Evolutionary conservation across 192 early-diverging fungal species (phyloP).

Genomic region (Physocladia obscura): DNA sequence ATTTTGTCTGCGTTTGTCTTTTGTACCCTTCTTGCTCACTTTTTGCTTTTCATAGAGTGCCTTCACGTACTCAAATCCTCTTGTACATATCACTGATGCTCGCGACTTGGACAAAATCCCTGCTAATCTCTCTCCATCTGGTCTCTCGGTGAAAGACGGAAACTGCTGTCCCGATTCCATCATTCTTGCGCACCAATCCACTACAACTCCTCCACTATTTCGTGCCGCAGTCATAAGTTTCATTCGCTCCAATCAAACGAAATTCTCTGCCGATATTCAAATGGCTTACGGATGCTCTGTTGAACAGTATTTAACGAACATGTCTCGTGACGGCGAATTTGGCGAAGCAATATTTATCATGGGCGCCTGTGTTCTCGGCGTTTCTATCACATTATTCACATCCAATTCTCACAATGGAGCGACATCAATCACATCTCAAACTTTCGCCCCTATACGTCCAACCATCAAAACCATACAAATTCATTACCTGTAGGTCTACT

Average conservation of each 20-base stretch:
- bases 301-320: constrained; percentile 1
- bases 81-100: too few relatives aligned
- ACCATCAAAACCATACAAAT: too few relatives aligned
- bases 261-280: not conserved
- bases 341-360: constrained; percentile 11
- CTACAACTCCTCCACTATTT: not conserved
- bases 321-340: constrained; percentile 4
- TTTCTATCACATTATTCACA: not conserved
- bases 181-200: not conserved
- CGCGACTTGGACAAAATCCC: too few relatives aligned
- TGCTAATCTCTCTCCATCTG: too few relatives aligned
- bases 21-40: too few relatives aligned
- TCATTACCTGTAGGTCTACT: too few relatives aligned
- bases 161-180: not conserved
- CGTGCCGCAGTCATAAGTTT: not conserved
- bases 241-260: not conserved
- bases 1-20: too few relatives aligned
- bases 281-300: constrained; percentile 5
- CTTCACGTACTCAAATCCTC: too few relatives aligned
- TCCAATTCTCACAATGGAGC: not conserved
- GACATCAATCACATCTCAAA: too few relatives aligned
- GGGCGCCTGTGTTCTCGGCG: not conserved
- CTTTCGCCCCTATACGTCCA: too few relatives aligned
- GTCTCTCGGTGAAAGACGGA: too few relatives aligned
- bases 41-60: too few relatives aligned